Base-by-base conservation (phyloP, 78 protist species). In the Bodo saltans region DNA sequence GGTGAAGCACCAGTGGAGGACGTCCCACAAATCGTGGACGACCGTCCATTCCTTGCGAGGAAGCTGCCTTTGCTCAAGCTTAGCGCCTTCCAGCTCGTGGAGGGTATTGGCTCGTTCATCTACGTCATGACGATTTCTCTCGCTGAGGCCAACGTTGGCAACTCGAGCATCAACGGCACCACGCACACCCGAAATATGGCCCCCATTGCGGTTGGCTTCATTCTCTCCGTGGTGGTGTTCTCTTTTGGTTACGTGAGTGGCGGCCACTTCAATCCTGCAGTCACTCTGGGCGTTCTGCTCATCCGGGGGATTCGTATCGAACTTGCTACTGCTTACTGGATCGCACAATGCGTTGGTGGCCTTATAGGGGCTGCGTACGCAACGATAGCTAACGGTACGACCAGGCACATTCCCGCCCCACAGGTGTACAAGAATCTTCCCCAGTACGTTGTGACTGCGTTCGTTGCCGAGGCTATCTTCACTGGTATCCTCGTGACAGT, bases 141-240 rank as follows among this genome's bases (percentile, higher is more conserved):
- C n/a, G 60, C 60, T 8, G 60, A 47, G 60, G 17, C 17, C n/a
- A 17, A 47, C n/a, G 60, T 17, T 17, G 60, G 60, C 60, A 17
- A 8, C 60, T 17, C 8, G 60, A 17, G n/a, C 60, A 17, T 47
- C 60, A 17, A 47, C 60, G 60, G 60, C 60, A 47, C 60, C 60
- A 17, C 17, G n/a, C 60, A 17, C 60, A 8, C 17, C n/a, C 60
- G 60, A 8, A 47, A 47, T 17, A 8, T 71, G 32, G 74, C 74
- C 29, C 74, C 74, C 74, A 8, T 71, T 17, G 74, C 74, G 53
- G 40, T 71, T 8, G 74, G 74, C 74, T 71, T 71, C 74, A 71
- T 17, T 17, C 40, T 71, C 32, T 8, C 53, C 40, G 8, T 17
- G 53, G 32, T 71, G 29, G 74, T 71, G 32, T 71, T 71, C 40